Conservation (phyloP, 2,329 filamentous ascomycete species). For the Exophiala xenobiotica region DNA sequence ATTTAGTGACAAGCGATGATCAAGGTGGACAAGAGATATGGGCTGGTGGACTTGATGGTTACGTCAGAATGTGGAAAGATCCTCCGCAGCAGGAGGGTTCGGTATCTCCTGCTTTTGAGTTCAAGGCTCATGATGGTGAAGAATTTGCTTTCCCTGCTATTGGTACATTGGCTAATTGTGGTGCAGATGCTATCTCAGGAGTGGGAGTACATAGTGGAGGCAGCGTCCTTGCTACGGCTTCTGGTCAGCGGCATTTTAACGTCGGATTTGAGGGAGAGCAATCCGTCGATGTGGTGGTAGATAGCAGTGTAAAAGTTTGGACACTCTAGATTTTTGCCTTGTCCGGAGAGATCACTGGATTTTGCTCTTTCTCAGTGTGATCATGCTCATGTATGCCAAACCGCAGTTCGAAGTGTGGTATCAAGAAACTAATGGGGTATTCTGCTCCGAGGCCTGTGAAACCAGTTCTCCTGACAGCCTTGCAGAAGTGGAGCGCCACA, state of each 20-base stretch:
- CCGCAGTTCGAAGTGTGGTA: too few relatives aligned
- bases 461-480: too few relatives aligned
- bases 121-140: conserved; percentile 48
- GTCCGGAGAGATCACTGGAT: background rate
- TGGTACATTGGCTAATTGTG: conserved; percentile 1
- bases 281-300: conserved; percentile 23
- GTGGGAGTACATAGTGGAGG: conserved; percentile 48
- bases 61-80: conserved; percentile 51
- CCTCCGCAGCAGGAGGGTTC: conserved; percentile 43
- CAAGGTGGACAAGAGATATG: conserved; percentile 54
- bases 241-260: conserved; percentile 41
- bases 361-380: too few relatives aligned
- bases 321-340: conserved; percentile 5
- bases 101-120: conserved; percentile 44
- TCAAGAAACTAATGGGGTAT: too few relatives aligned
- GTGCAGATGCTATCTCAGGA: conserved; percentile 46
- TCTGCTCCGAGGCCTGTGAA: too few relatives aligned
- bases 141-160: background rate
- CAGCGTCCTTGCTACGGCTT: conserved; percentile 50
- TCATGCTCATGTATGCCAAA: too few relatives aligned
- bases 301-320: conserved; percentile 25
- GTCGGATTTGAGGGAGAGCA: conserved; percentile 4
- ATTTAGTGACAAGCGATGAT: conserved; percentile 44
- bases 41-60: conserved; percentile 59
- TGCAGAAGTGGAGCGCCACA: too few relatives aligned